Base-by-base conservation (phyloP, 345 rosid genomes). In the Pseudoturritis turrita region DNA sequence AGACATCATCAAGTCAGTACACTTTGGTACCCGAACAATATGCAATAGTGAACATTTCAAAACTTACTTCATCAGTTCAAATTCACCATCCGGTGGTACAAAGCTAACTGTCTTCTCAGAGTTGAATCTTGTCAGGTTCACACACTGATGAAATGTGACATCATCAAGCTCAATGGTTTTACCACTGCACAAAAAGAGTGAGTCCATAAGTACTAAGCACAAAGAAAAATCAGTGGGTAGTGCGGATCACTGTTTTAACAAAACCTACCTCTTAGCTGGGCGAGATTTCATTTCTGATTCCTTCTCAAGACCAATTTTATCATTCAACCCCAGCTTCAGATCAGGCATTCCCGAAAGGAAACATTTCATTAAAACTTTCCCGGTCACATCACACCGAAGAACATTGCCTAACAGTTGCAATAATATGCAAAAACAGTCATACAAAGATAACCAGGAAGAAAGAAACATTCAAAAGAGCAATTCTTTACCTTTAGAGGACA, bases 261-360 rank as follows among this genome's bases (percentile, higher is more conserved):
- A 23, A 36, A 50, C n/a, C 35, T 74, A 96, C 99, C 99, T 96
- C 81, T 92, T 96, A 56, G 93, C 62, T 70, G 99, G 98, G 45
- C 98, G 97, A 19, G 96, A 88, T 78, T 96, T 96, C 78, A 96
- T 72, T 78, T 96, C 96, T 3, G 98, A 89, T 80, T 96, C 99
- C 78, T 94, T 94, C 83, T 94, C 98, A 22, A 94, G 96, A 72
- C 98, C 98, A 86, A 94, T 91, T 81, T 94, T 94, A 83, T 91
- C 98, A 79, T 94, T 94, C 77, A 96, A 87, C 12, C 98, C 99
- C 91, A 96, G 79, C 81, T 96, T 96, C 83, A 96, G 72, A 85
- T 96, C 99, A 79, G 98, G 99, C 99, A 96, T 96, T 83, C 98
- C 99, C 62, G 97, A 92, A 55, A 96, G 95, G 79, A 96, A 92